Conservation (phyloP, 805 yeast genomes). For the Yamadazyma olivae region DNA sequence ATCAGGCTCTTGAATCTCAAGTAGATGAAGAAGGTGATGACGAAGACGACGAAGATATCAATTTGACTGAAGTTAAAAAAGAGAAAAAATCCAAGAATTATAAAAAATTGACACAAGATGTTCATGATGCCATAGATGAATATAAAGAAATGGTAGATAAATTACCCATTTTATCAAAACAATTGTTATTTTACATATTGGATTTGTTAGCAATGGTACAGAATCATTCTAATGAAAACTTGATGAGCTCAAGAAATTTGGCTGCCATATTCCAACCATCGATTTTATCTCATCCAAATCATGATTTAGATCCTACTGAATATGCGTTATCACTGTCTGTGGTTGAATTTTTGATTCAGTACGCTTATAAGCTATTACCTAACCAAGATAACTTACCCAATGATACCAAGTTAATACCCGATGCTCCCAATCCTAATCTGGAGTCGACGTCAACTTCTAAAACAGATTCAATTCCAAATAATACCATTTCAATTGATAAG, state of each 20-base stretch:
- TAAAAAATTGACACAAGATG: slow-evolving; percentile 60
- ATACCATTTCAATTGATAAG: not conserved
- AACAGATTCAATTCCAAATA: not conserved
- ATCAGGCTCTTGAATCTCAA: not conserved
- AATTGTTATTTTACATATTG: slow-evolving; percentile 77
- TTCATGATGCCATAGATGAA: slow-evolving; percentile 64
- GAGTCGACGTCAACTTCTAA: not conserved
- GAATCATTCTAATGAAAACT: slow-evolving; percentile 68
- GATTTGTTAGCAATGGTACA: slow-evolving; percentile 86
- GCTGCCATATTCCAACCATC: slow-evolving; percentile 98
- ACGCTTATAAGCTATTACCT: slow-evolving; percentile 78
- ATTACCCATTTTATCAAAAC: slow-evolving; percentile 77
- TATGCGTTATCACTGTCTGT: slow-evolving; percentile 84
- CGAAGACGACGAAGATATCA: slow-evolving; percentile 3
- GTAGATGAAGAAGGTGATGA: slow-evolving; percentile 8
- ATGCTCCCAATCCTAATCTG: not conserved
- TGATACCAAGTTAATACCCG: not conserved
- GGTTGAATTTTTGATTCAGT: slow-evolving; percentile 84
- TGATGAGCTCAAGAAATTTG: slow-evolving; percentile 89
- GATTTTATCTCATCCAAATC: slow-evolving; percentile 87
- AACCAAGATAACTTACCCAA: slow-evolving; percentile 18
- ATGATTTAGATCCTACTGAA: slow-evolving; percentile 90
- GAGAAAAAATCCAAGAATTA: slow-evolving; percentile 43
- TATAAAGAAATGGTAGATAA: slow-evolving; percentile 66
- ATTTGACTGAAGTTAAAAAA: slow-evolving; percentile 5